Evolutionary conservation across 257 asterid species (phyloP).

Genomic region (Forsythia viridissima): DNA sequence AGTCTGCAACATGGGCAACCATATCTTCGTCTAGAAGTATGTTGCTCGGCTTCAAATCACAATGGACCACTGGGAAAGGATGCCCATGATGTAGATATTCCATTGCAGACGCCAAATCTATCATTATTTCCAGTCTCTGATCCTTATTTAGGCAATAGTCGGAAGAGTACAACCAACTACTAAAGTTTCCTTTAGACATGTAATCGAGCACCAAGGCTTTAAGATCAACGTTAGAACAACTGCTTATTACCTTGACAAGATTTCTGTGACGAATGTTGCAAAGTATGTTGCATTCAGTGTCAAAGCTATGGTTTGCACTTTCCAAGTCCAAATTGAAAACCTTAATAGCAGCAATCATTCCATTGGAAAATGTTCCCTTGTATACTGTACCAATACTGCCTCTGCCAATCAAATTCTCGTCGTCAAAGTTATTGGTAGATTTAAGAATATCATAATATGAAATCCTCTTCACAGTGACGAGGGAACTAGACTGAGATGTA

Average conservation of each 20-base stretch:
- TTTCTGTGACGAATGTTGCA: slow-evolving; percentile 1
- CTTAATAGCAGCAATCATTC: no score
- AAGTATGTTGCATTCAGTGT: not conserved
- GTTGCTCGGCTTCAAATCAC: not conserved
- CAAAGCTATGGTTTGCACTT: not conserved
- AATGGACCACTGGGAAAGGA: not conserved
- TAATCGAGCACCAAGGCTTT: not conserved
- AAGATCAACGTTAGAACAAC: not conserved
- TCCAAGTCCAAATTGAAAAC: not conserved
- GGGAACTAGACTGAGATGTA: not conserved
- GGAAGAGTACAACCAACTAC: not conserved
- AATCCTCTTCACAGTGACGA: not conserved
- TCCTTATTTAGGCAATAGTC: not conserved
- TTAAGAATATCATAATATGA: not conserved
- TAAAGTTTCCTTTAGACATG: slow-evolving; percentile 4
- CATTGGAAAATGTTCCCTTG: no score
- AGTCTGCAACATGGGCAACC: not conserved
- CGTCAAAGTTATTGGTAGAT: not conserved
- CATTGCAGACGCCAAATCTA: not conserved
- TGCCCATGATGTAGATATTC: not conserved
- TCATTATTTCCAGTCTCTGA: slow-evolving; percentile 11
- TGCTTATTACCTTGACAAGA: not conserved
- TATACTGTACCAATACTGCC: no score
- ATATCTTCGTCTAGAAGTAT: slow-evolving; percentile 2
- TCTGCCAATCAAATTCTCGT: not conserved